Evolutionary conservation across 345 rosid species (phyloP).

Genomic region (Gossypium thurberi): DNA sequence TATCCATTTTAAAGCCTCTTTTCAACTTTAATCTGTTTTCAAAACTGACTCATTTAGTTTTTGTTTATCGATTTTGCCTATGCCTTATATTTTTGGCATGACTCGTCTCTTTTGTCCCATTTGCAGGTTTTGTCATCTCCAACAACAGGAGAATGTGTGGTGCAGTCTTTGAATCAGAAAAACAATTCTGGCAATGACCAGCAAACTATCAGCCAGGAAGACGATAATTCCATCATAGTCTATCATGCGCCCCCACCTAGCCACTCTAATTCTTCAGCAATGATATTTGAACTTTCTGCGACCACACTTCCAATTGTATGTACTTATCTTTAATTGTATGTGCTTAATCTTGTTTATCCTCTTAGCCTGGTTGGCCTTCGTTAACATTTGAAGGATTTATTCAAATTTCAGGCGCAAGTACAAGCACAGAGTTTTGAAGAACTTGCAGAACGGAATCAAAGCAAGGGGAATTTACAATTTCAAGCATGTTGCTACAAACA

Average conservation of each 20-base stretch:
- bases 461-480: not conserved
- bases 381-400: not conserved
- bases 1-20: not conserved
- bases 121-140: not conserved
- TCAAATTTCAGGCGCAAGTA: not conserved
- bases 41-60: not conserved
- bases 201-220: not conserved
- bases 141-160: not conserved
- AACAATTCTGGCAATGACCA: not conserved
- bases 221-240: not conserved
- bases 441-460: not conserved
- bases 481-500: not conserved
- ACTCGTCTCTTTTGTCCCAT: not conserved
- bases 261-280: not conserved
- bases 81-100: not conserved
- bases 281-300: not conserved
- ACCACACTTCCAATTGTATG: not conserved
- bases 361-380: not conserved
- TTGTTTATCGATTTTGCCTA: not conserved
- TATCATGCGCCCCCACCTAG: not conserved
- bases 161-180: not conserved
- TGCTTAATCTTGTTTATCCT: not conserved
- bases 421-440: not conserved
- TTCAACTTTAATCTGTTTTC: not conserved
- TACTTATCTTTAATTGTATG: not conserved